Evolutionary conservation across 78 protist species (phyloP).

Genomic region (Planoprotostelium fungivorum): DNA sequence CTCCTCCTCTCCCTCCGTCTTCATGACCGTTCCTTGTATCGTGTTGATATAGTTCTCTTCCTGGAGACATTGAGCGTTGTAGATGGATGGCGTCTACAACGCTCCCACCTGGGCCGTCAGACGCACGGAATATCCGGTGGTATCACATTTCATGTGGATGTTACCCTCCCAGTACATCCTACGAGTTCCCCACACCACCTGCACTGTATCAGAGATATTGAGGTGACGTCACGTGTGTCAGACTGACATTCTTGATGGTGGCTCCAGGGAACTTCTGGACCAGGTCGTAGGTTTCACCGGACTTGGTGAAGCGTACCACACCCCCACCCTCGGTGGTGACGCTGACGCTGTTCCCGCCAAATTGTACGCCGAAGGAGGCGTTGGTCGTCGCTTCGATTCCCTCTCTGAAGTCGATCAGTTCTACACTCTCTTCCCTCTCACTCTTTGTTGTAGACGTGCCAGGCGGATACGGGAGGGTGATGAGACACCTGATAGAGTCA

Average conservation of each 20-base stretch:
- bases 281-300: neutral
- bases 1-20: neutral
- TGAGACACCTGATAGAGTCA: neutral
- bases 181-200: neutral
- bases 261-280: neutral
- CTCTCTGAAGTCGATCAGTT: neutral
- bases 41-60: neutral
- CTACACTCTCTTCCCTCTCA: neutral
- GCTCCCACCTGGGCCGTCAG: neutral
- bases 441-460: neutral
- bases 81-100: too few relatives aligned
- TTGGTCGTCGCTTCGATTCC: neutral
- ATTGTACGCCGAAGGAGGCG: neutral
- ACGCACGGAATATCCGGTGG: neutral
- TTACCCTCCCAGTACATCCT: neutral
- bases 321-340: neutral
- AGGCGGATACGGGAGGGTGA: neutral
- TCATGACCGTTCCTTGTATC: neutral
- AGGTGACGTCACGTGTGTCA: neutral
- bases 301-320: too few relatives aligned
- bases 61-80: too few relatives aligned
- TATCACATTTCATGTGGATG: neutral
- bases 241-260: neutral
- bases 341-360: conserved; percentile 2
- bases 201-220: neutral